Conservation (phyloP, 352 stramenopile genomes). For the Pythium scleroteichum region DNA sequence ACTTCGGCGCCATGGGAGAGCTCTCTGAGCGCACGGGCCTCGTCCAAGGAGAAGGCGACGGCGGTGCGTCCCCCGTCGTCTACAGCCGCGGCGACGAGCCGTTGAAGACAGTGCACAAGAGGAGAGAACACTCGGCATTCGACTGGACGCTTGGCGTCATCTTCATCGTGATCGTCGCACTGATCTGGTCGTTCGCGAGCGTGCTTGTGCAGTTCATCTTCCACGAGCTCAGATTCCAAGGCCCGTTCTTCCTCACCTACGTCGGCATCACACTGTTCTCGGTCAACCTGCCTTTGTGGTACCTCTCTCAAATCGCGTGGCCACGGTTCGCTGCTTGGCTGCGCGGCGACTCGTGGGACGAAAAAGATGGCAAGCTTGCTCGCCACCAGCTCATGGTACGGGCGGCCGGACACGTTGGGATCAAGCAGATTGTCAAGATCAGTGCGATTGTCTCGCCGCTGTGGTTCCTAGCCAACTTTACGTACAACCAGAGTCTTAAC, state of each 20-base stretch:
- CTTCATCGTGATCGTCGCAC: conserved; percentile 71
- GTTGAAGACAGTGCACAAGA: background rate
- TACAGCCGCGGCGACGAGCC: background rate
- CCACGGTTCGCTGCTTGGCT: conserved; percentile 41
- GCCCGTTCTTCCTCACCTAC: conserved; percentile 90
- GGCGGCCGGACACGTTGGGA: conserved; percentile 36
- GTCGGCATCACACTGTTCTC: conserved; percentile 86
- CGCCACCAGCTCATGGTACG: conserved; percentile 37
- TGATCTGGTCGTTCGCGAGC: conserved; percentile 85
- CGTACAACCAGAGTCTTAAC: conserved; percentile 92
- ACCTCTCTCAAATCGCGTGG: conserved; percentile 53
- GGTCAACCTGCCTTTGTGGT: conserved; percentile 81
- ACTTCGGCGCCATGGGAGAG: conserved; percentile 13
- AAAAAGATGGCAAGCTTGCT: conserved; percentile 40
- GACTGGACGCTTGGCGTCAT: conserved; percentile 72
- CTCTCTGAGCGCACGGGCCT: conserved; percentile 34
- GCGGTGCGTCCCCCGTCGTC: background rate
- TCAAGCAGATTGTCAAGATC: conserved; percentile 42
- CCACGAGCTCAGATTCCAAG: conserved; percentile 81
- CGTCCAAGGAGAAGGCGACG: conserved; percentile 16
- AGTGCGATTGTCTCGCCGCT: conserved; percentile 86
- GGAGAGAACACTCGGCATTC: conserved; percentile 39
- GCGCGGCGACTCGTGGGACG: conserved; percentile 31
- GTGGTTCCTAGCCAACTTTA: conserved; percentile 95
- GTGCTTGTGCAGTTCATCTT: conserved; percentile 91